Base-by-base conservation (phyloP, 495 filamentous ascomycete species). In the Penicillium paxilli region DNA sequence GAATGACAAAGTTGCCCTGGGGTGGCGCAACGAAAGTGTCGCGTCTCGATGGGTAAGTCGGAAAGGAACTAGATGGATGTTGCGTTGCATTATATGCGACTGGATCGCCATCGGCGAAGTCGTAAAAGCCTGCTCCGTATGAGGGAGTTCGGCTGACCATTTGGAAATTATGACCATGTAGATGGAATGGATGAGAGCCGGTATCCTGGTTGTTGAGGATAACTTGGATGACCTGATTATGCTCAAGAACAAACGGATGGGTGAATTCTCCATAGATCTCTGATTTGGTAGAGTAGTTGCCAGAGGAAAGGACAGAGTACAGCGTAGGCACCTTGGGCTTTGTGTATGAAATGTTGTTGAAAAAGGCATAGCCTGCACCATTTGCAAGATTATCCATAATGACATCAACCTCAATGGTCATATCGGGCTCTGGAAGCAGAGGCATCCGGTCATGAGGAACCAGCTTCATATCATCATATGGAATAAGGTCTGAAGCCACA, bases 161-260 rank as follows among this genome's bases (percentile, higher is more conserved):
- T 62, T 94, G 90, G 74, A 92, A 94, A 53, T 84, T 80, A 71
- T 95, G 91, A 1, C 91, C 91, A 77, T 96, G 91, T 2, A 95
- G 75, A 74, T 96, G 90, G 80, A 94, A 94, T 0, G 91, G 91
- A 65, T 96, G 91, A 16, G 78, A 82, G 40, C 87, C 87, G 0
- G 79, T 62, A 57, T 92, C 89, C 11, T 78, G 62, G 64, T 94
- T 96, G 80, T 94, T 94, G 7, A 96, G 63, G 20, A 92, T 72
- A 35, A 96, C 85, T 45, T 96, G 86, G 42, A 95, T 79, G 6
- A 90, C 70, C 21, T 94, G 73, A 41, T 79, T 79, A 44, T 87
- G 81, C 0, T 83, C 73, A 0, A 95, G 77, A 8, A 95, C 73
- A 57, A 85, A 82, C 0, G 86, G 61, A 62, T 94, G 80, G 5